Percentiles rank a stretch among this genome's conserved stretches.
These are phyloP conservation scores for Schizosaccharomyces versatilis DNA, from an alignment of 1,139 yeast species.

Conservation along the genomic window DNA sequence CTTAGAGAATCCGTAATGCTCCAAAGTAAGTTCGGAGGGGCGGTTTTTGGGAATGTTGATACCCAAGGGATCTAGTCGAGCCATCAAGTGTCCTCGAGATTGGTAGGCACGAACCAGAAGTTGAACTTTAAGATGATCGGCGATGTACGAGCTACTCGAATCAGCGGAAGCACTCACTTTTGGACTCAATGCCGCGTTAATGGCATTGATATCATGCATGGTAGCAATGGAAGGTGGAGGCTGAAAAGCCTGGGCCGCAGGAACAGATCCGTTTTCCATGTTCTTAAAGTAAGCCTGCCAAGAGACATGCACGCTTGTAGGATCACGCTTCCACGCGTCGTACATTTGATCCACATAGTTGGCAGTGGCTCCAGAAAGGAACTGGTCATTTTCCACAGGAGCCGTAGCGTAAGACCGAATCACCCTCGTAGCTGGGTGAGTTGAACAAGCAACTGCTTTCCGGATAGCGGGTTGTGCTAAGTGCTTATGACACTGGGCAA, in stretches of 20 bases:
- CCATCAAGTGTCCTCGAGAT: constrained; percentile 93
- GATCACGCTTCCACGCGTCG: constrained; percentile 80
- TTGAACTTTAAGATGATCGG: constrained; percentile 71
- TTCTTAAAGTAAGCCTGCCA: constrained; percentile 92
- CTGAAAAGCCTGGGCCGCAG: constrained; percentile 54
- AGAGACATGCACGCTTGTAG: constrained; percentile 72
- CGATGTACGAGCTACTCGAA: constrained; percentile 23
- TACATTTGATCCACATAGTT: constrained; percentile 95
- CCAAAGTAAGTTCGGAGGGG: constrained; percentile 62
- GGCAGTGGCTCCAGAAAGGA: constrained; percentile 68
- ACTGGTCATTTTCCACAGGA: constrained; percentile 29
- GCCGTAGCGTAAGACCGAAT: no score
- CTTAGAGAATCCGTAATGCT: constrained; percentile 75
- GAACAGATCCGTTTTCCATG: constrained; percentile 44
- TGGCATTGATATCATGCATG: constrained; percentile 17
- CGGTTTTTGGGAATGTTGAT: constrained; percentile 35
- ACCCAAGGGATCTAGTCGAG: constrained; percentile 82
- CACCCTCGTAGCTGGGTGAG: no score
- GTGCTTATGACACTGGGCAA: no score
- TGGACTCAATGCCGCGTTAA: constrained; percentile 15
- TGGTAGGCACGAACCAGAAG: constrained; percentile 93
- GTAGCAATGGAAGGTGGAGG: constrained; percentile 85
- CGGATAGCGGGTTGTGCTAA: no score
- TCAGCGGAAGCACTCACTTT: constrained; percentile 49
- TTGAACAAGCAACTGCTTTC: no score